These are phyloP conservation scores for Chaetomiaceae sp. DNA, from an alignment of 2,329 filamentous ascomycete genomes.

Conservation along the genomic window DNA sequence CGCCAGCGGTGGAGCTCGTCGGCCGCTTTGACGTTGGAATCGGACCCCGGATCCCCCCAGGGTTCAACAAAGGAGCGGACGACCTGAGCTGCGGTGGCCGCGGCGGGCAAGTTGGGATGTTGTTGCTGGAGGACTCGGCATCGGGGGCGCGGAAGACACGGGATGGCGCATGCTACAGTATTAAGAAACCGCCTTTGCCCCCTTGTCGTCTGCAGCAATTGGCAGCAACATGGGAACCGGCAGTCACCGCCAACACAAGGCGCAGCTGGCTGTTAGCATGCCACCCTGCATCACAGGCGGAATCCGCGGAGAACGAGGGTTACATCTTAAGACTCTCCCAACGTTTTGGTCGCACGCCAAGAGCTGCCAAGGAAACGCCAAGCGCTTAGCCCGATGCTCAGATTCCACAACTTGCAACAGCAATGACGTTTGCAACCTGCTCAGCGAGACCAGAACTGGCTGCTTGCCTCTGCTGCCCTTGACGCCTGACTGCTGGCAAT, in stretches of 20 bases:
- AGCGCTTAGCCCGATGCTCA: not conserved
- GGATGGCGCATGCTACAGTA: no score
- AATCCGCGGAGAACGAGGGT: no score
- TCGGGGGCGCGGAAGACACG: no score
- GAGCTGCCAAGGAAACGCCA: constrained; percentile 3
- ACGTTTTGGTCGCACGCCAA: constrained; percentile 3
- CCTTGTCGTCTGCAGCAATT: not conserved
- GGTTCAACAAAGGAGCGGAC: no score
- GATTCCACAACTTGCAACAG: constrained; percentile 2
- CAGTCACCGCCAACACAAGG: constrained; percentile 4
- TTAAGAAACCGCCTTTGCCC: no score
- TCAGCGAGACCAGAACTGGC: no score
- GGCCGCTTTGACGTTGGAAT: not conserved
- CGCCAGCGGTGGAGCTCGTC: not conserved
- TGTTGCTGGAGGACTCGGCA: no score
- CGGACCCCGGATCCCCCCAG: not conserved
- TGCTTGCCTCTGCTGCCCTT: no score
- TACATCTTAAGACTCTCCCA: no score
- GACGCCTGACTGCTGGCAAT: no score
- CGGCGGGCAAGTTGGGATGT: no score
- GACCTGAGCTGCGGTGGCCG: no score
- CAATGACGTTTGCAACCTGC: constrained; percentile 15
- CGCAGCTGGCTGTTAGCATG: not conserved
- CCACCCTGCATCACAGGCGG: not conserved
- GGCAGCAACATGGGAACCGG: not conserved